A percentile compares a stretch with the other conserved stretches of the same genome.
Conservation (phyloP, 192 early-diverging fungal genomes). For the Backusella sp. region DNA sequence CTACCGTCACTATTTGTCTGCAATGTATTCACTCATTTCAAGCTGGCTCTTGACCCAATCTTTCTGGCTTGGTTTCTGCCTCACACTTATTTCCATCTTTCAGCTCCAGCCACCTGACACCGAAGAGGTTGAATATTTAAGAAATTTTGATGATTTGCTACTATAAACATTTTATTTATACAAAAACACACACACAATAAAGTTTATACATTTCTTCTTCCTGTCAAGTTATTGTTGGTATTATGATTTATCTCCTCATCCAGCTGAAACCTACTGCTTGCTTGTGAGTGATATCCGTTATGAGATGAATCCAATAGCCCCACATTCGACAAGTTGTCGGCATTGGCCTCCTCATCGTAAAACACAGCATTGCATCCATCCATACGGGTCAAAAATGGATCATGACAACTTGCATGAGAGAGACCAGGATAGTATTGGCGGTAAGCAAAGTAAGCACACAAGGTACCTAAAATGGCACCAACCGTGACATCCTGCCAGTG, state of each 20-base stretch:
- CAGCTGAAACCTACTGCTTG: neutral
- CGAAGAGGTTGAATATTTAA: neutral
- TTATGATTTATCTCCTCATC: neutral
- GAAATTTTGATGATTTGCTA: neutral
- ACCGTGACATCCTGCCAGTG: constrained; percentile 62
- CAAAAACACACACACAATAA: neutral
- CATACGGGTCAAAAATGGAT: neutral
- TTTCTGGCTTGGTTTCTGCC: neutral
- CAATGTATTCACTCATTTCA: neutral
- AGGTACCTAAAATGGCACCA: constrained; percentile 35
- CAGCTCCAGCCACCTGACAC: neutral
- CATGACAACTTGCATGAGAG: neutral
- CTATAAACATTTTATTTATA: neutral
- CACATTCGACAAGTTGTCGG: neutral
- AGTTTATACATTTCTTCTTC: neutral
- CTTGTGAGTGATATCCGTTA: neutral
- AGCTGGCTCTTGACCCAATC: neutral
- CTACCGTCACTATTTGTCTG: neutral
- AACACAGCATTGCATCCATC: neutral
- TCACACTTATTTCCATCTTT: neutral
- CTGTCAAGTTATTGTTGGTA: neutral
- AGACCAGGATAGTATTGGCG: constrained; percentile 61
- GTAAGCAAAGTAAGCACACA: constrained; percentile 60
- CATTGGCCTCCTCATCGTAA: neutral
- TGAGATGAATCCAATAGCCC: neutral